Percentiles rank a stretch among this genome's conserved stretches.
phyloP scores from a whole-genome alignment of 2,329 filamentous ascomycete genomes.

The Aspergillus texensis region DNA sequence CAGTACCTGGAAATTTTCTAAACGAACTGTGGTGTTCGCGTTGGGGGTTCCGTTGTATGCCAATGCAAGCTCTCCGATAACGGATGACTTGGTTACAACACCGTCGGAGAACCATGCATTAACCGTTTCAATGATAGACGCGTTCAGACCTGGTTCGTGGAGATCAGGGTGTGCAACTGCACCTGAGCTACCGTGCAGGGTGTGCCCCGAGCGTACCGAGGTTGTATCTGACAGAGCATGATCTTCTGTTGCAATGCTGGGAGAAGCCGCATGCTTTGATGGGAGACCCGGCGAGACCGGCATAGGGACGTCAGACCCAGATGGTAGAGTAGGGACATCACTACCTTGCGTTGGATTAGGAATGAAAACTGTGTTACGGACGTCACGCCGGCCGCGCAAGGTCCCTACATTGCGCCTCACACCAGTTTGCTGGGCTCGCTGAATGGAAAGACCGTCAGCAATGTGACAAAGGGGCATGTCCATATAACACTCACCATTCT shows the following conservation, averaged over 20 bases:
- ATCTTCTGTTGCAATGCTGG: conserved; percentile 62
- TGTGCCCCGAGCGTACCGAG: conserved; percentile 86
- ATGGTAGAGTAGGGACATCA: conserved; percentile 33
- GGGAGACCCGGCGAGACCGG: conserved; percentile 41
- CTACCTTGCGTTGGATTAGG: conserved; percentile 52
- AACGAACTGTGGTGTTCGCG: conserved; percentile 67
- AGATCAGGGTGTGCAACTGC: conserved; percentile 82
- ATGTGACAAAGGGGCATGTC: background rate
- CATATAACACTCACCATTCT: conserved; percentile 40
- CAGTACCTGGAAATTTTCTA: conserved; percentile 85
- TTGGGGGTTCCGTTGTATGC: conserved; percentile 64
- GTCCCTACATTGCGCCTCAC: conserved; percentile 74
- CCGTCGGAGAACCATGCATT: conserved; percentile 80
- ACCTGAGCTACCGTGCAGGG: conserved; percentile 67
- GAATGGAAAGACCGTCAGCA: conserved; percentile 21
- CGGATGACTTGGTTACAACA: conserved; percentile 68
- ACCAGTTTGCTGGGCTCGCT: conserved; percentile 50
- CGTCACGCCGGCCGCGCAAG: conserved; percentile 83
- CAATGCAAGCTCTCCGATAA: conserved; percentile 87
- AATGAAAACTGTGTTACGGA: conserved; percentile 86
- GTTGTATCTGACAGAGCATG: conserved; percentile 80
- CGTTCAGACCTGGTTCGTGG: conserved; percentile 76
- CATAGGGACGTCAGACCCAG: conserved; percentile 28
- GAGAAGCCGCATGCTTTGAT: conserved; percentile 47
- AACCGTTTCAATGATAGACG: conserved; percentile 90